These are phyloP conservation scores for Sporothrix mexicana DNA, from an alignment of 2,329 filamentous ascomycete species.

Conservation along the genomic window DNA sequence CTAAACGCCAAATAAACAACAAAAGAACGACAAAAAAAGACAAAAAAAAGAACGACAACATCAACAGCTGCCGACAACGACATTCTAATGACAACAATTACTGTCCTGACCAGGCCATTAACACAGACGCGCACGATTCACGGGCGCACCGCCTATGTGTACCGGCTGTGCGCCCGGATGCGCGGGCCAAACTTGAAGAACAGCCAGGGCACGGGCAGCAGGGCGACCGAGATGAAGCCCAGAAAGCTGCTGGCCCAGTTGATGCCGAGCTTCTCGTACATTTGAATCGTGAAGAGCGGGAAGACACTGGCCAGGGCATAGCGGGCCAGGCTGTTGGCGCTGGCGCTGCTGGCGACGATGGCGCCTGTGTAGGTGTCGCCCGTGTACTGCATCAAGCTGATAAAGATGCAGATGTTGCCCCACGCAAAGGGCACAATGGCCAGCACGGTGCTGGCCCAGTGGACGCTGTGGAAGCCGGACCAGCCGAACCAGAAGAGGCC, in stretches of 20 bases:
- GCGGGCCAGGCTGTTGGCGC: conserved; percentile 63
- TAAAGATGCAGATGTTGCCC: conserved; percentile 66
- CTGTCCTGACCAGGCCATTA: too few relatives aligned
- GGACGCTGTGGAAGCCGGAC: conserved; percentile 53
- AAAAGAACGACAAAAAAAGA: neutral
- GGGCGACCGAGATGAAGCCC: conserved; percentile 53
- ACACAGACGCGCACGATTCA: neutral
- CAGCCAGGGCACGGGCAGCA: conserved; percentile 60
- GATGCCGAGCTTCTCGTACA: conserved; percentile 53
- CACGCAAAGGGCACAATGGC: conserved; percentile 63
- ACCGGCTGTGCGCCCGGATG: conserved; percentile 50
- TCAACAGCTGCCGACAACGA: neutral
- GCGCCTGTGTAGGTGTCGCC: conserved; percentile 62
- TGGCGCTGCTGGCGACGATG: conserved; percentile 63
- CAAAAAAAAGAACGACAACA: neutral
- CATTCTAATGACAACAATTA: neutral
- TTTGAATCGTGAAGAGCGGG: conserved; percentile 65
- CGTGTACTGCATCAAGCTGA: conserved; percentile 58
- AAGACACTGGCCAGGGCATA: conserved; percentile 63
- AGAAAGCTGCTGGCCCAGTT: conserved; percentile 56
- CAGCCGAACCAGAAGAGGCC: conserved; percentile 67
- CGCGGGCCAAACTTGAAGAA: conserved; percentile 56
- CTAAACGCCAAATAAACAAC: neutral
- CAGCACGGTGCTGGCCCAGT: conserved; percentile 58
- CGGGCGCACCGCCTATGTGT: conserved; percentile 34